Conservation (phyloP, 305 asterid genomes). For the Withania somnifera region DNA sequence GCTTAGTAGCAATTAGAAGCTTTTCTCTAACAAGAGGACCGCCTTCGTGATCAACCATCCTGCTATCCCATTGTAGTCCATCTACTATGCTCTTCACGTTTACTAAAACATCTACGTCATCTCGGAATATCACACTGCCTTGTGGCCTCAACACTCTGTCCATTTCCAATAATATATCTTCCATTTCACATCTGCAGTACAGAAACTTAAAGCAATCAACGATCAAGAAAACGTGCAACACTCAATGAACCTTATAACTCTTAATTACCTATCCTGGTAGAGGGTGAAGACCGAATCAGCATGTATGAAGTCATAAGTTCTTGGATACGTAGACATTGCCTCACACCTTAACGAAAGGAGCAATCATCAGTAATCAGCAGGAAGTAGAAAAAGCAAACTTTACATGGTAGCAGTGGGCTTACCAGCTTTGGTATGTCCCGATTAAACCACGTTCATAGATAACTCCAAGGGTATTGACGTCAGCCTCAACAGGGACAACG, state of each 20-base stretch:
- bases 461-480: conserved; percentile 54
- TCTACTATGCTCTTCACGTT: conserved; percentile 54
- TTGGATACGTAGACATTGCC: conserved; percentile 93
- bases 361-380: background rate
- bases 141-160: conserved; percentile 80
- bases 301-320: conserved; percentile 93
- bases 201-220: background rate
- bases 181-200: conserved; percentile 55
- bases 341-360: conserved; percentile 57
- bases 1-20: conserved; percentile 68
- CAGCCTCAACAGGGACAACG: conserved; percentile 55
- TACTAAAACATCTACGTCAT: conserved; percentile 60
- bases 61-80: conserved; percentile 73
- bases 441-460: conserved; percentile 83
- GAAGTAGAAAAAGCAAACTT: background rate
- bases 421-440: conserved; percentile 91
- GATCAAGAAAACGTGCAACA: background rate
- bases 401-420: background rate
- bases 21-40: conserved; percentile 85
- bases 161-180: conserved; percentile 77
- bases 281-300: conserved; percentile 59
- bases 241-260: background rate
- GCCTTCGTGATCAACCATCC: conserved; percentile 83
- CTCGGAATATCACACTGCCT: conserved; percentile 82
- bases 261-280: conserved; percentile 52